These are phyloP conservation scores for Linderniella brevidens DNA, from an alignment of 257 asterid species.

Conservation along the genomic window DNA sequence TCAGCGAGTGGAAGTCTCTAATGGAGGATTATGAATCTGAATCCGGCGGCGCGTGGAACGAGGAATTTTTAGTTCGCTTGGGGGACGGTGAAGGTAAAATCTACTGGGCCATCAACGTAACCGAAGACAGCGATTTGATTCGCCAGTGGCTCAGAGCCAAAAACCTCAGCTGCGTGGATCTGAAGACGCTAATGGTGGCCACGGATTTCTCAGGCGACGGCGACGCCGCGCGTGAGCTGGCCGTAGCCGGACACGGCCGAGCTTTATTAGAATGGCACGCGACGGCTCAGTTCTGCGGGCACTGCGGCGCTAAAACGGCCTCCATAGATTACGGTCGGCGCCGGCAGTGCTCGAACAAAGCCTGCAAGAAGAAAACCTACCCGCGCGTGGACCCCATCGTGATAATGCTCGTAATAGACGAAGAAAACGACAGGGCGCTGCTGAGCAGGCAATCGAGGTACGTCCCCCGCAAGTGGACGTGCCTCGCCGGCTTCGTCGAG, in stretches of 20 bases:
- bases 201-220: constrained; percentile 74
- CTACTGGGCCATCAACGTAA: constrained; percentile 84
- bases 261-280: constrained; percentile 89
- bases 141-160: constrained; percentile 40
- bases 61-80: constrained; percentile 56
- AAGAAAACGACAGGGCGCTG: constrained; percentile 68
- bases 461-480: constrained; percentile 99
- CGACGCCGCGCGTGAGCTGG: constrained; percentile 62
- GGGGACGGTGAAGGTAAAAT: constrained; percentile 59
- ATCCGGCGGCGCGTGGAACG: constrained; percentile 26
- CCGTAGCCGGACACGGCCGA: constrained; percentile 88
- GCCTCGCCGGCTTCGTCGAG: constrained; percentile 97
- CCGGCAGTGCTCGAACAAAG: constrained; percentile 60
- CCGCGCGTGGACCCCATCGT: constrained; percentile 99
- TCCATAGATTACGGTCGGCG: constrained; percentile 83
- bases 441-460: constrained; percentile 83
- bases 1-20: constrained; percentile 45
- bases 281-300: constrained; percentile 69
- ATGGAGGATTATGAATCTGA: constrained; percentile 52
- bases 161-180: constrained; percentile 66
- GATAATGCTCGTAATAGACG: constrained; percentile 87
- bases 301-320: constrained; percentile 48
- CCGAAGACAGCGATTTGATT: constrained; percentile 51
- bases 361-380: constrained; percentile 66
- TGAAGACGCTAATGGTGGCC: constrained; percentile 96